phyloP scores from a whole-genome alignment of 768 basidiomycete genomes.

The Boletus edulis region DNA sequence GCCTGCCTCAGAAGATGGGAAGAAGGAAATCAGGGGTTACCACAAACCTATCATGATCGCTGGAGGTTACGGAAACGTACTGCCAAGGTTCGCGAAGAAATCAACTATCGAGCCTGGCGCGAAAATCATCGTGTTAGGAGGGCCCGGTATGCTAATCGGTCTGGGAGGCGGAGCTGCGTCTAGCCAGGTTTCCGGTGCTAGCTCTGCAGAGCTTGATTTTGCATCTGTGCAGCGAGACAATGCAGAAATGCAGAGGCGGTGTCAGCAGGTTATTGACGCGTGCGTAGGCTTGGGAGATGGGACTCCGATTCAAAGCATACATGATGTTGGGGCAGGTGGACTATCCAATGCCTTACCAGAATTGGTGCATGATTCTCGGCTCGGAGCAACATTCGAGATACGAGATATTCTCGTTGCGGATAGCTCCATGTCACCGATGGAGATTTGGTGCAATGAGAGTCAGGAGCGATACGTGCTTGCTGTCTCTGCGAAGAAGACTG shows the following conservation, averaged over 20 bases:
- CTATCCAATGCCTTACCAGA: constrained; percentile 96
- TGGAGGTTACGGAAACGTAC: constrained; percentile 93
- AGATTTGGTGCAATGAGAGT: constrained; percentile 99
- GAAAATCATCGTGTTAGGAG: constrained; percentile 89
- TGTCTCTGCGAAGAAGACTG: constrained; percentile 60
- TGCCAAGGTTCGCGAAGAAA: constrained; percentile 80
- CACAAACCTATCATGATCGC: constrained; percentile 99
- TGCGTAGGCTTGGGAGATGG: constrained; percentile 60
- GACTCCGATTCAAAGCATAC: constrained; percentile 92
- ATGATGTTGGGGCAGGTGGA: constrained; percentile 98
- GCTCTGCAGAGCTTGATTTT: constrained; percentile 93
- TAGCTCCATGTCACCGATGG: constrained; percentile 95
- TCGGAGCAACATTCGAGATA: constrained; percentile 92
- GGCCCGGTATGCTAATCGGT: constrained; percentile 95
- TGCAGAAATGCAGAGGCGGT: constrained; percentile 96
- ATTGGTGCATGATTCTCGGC: constrained; percentile 91
- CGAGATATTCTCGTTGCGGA: constrained; percentile 91
- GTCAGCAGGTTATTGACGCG: constrained; percentile 95
- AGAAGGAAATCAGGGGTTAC: constrained; percentile 80
- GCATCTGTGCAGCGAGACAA: constrained; percentile 98
- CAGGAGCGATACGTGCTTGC: constrained; percentile 98
- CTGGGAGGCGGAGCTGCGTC: constrained; percentile 96
- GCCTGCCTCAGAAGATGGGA: constrained; percentile 47
- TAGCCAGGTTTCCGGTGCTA: constrained; percentile 87
- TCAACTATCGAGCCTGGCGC: constrained; percentile 73